phyloP scores from a whole-genome alignment of 148 eudicot genomes.

The Linanthus parryae region DNA sequence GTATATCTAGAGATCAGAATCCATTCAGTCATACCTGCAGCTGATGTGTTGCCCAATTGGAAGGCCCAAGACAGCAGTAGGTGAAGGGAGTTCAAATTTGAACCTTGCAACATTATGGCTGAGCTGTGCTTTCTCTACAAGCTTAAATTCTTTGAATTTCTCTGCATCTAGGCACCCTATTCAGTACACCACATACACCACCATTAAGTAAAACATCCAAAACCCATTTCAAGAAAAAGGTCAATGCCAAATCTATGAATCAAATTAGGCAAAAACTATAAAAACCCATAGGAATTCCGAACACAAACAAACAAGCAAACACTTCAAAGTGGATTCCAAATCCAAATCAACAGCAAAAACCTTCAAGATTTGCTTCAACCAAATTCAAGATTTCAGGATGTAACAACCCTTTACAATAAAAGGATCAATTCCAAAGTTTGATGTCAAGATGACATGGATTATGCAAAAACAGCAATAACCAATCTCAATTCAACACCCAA shows the following conservation, averaged over 20 bases:
- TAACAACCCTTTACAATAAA: too few relatives aligned
- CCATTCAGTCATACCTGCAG: constrained; percentile 55
- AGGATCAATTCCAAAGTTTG: too few relatives aligned
- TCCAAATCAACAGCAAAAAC: neutral
- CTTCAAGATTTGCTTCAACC: neutral
- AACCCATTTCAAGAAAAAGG: neutral
- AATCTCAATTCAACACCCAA: too few relatives aligned
- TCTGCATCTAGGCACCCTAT: constrained; percentile 79
- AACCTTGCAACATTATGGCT: constrained; percentile 95
- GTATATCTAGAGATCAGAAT: neutral
- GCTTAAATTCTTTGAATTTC: constrained; percentile 80
- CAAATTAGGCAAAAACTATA: neutral
- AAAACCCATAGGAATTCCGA: neutral
- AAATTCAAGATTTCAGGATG: too few relatives aligned
- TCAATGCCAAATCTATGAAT: neutral
- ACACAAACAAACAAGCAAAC: neutral
- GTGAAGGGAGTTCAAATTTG: constrained; percentile 77
- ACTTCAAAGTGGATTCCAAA: neutral
- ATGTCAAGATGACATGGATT: too few relatives aligned
- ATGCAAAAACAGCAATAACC: too few relatives aligned
- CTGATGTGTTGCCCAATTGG: constrained; percentile 93
- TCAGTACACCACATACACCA: constrained; percentile 4
- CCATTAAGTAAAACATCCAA: neutral
- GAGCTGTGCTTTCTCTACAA: constrained; percentile 60
- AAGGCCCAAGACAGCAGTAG: constrained; percentile 87